Evolutionary conservation across 768 basidiomycete genomes (phyloP), one percentile per base, ranked within the genome.

Genomic region (Naganishia kalamii): DNA sequence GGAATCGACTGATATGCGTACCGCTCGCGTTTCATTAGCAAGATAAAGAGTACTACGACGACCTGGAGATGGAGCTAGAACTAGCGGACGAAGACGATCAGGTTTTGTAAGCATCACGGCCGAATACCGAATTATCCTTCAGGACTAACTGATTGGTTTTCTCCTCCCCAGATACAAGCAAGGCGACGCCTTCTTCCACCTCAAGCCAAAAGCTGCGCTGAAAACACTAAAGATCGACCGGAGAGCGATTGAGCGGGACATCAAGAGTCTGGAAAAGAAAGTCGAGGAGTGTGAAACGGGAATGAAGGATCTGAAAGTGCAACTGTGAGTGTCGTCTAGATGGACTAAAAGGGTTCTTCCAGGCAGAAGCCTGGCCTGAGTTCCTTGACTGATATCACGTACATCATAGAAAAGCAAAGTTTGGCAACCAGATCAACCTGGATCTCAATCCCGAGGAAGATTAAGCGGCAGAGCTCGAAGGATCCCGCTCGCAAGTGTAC

Each of bases 31-130:
- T 43, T 43, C 1, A 11, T 21, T 73, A 97, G 92, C 86, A 89
- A 83, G 92, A 94, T 80, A 93, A 93, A 79, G 93, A 96, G 71
- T 88, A 91, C 2, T 84, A 94, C 15, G 91, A 94, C 66, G 93
- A 97, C 75, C 83, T 96, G 32, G 80, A 85, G 1, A 88, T 84
- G 48, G 93, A 96, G 72, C 83, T 97, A 25, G 92, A 94, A 74
- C 84, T 97, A 11, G 85, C 87, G 0, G 91, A 94, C 67, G 91
- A 93, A 70, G 87, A 89, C 65, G 84, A 89, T 63, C 81, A 81
- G 0, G 85, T 96, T 4, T 73, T 92, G 89, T 92, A 70, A 63
- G 88, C 76, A 21, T 64, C 10, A 46, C 50, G 25, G 10, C 29
- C 37, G 11, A 5, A n/a, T 29, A 52, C n/a, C 25, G 35, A 35